Base-by-base conservation (phyloP, 495 filamentous ascomycete species). In the Astrothelium macrocarpum region DNA sequence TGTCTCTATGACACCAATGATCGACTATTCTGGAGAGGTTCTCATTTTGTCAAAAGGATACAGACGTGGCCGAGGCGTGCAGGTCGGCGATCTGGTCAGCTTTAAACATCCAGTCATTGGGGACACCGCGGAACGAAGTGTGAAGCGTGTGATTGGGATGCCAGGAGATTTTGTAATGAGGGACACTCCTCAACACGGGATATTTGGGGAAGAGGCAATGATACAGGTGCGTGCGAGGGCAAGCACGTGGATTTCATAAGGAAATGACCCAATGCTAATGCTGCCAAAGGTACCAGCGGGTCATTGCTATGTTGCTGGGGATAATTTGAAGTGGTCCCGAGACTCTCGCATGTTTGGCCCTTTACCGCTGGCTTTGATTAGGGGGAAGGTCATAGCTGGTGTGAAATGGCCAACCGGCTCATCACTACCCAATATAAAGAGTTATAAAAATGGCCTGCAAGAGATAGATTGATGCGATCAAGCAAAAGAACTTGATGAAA, bases 341-440 rank as follows among this genome's bases (percentile, higher is more conserved):
- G 94, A 98, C 78, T 96, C 91, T 62, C 84, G 94, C 67, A 77
- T 82, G 34, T 95, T 86, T 75, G 94, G 94, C 0, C 90, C 94
- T 0, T 69, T 98, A 23, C 92, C 94, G 14, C 75, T 97, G 74
- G 91, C 81, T 0, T 74, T 97, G 66, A 83, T 97, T 53, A 86
- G 82, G 71, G 93, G 93, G 34, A 97, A 95, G 75, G 84, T 96
- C n/a, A 76, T 94, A 26, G 49, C 49, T 29, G 25, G 49, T 28
- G 9, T 56, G 5, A 56, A 26, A 26, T 29, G 49, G 49, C 49
- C 49, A 1, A 28, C 45, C 23, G n/a, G n/a, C 12, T 18, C n/a
- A 16, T 49, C 20, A 29, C 20, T 49, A 5, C 45, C 45, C n/a
- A 20, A 12, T 12, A 16, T 56, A 2, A 26, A 56, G 25, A 56